Base-by-base conservation (phyloP, 768 basidiomycete species). In the Solioccasus polychromus region DNA sequence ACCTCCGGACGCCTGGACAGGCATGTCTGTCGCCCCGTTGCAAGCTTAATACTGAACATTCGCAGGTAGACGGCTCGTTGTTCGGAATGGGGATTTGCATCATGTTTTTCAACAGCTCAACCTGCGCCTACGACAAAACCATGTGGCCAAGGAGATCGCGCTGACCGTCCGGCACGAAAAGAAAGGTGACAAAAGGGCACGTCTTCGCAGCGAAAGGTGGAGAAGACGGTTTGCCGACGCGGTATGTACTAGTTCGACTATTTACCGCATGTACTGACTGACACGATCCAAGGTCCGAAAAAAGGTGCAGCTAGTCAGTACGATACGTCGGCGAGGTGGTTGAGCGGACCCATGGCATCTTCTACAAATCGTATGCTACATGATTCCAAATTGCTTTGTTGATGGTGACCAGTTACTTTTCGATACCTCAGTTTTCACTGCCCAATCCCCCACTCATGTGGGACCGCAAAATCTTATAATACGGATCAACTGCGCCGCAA, bases 281-380 rank as follows among this genome's bases (percentile, higher is more conserved):
- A 35, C 34, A 41, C 35, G 45, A 47, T 45, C 42, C 47, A 53
- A 92, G 89, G 88, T 92, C 50, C 79, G 89, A 65, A 79, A 80
- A 71, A 91, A 87, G 69, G 86, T 91, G 29, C 79, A 85, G 59
- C 69, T 92, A 26, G 89, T 91, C 53, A 76, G 78, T 50, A 81
- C 82, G 67, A 91, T 91, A 59, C 83, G 85, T 57, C 77, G 77
- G 50, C 79, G 87, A 52, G 86, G 87, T 58, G 81, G 80, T 59
- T 89, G 49, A 65, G 35, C 28, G 49, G 20, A 34, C n/a, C n/a
- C n/a, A n/a, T n/a, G 35, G 20, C 32, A 11, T 34, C 37, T 20
- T 18, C 20, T 24, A 24, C n/a, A 46, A 26, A n/a, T 17, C 35
- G 44, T 50, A 45, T 43, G 35, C 31, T 48, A 47, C 52, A 34